Evolutionary conservation across 164 flowering plant species (phyloP), one percentile per base, ranked within the genome.

Genomic region (Tetracentron sinense): DNA sequence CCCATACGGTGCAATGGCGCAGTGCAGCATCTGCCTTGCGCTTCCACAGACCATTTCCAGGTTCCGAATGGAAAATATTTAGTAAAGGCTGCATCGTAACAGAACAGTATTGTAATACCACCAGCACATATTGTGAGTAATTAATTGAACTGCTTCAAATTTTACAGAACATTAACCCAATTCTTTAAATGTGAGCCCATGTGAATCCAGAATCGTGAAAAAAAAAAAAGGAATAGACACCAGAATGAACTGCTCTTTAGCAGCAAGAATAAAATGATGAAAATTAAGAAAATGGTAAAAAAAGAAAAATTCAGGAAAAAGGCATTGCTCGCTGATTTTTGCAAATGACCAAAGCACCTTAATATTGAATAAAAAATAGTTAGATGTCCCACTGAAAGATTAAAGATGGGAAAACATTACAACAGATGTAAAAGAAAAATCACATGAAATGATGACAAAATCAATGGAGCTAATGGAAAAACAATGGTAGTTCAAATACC

Each of bases 1-100:
- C n/a, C n/a, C n/a, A 61, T 86, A 95, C 99, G 84, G 54, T 82
- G 86, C 96, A 86, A 47, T 72, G 69, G 33, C 49, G 74, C 29
- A 92, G 77, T 62, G 97, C 96, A 62, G 87, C 74, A 71, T 92
- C 99, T 42, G 85, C 96, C 72, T 81, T 86, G 68, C 97, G 92
- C 75, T 88, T 95, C 96, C 96, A 95, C 62, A 81, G 55, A 64
- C 82, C 81, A 81, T 88, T 89, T 57, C 96, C 87, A 47, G 94
- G 96, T 75, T 83, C 90, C 6, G 89, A 73, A 65, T 87, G 79
- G 73, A 95, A 94, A 60, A 94, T 62, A 57, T 79, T 69, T 53
- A 91, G 81, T 65, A 89, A 61, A 71, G 99, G 97, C 99, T 94
- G 88, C 73, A 78, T 23, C 19, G 70, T n/a, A 42, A 14, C 31